These are phyloP conservation scores for Dicorynia guianensis DNA, from an alignment of 306 rosid genomes.

Conservation along the genomic window DNA sequence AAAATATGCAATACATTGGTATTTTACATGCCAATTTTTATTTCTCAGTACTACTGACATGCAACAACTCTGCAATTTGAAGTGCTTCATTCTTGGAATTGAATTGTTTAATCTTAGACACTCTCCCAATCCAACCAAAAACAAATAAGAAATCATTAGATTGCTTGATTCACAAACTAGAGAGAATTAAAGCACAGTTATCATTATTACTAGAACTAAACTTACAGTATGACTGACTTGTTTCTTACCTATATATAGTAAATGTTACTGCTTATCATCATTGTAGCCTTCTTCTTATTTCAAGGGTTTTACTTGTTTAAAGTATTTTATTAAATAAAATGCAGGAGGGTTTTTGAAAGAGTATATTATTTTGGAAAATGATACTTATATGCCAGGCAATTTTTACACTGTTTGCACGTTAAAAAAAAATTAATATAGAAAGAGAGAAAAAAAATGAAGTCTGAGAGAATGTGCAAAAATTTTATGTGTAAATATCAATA, in stretches of 20 bases:
- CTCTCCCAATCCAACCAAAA: neutral
- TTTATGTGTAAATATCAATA: no score
- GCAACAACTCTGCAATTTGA: slow-evolving; percentile 15
- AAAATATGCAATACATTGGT: neutral
- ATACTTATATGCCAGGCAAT: no score
- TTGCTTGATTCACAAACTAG: slow-evolving; percentile 5
- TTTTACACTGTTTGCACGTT: no score
- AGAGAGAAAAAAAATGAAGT: no score
- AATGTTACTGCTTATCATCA: neutral
- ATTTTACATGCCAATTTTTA: neutral
- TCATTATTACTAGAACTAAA: slow-evolving; percentile 2
- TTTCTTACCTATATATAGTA: slow-evolving; percentile 13
- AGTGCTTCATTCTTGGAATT: slow-evolving; percentile 17
- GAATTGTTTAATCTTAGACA: slow-evolving; percentile 3
- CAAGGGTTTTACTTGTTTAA: no score
- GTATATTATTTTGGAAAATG: no score
- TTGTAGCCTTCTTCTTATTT: no score
- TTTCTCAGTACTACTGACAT: neutral
- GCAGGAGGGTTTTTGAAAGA: no score
- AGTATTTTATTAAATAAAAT: no score
- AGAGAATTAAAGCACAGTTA: slow-evolving; percentile 6
- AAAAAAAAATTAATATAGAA: no score
- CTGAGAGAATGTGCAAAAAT: no score
- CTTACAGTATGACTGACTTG: slow-evolving; percentile 22
- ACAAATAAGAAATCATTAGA: neutral